Conservation (phyloP, 768 basidiomycete genomes). For the Saitozyma sp. region DNA sequence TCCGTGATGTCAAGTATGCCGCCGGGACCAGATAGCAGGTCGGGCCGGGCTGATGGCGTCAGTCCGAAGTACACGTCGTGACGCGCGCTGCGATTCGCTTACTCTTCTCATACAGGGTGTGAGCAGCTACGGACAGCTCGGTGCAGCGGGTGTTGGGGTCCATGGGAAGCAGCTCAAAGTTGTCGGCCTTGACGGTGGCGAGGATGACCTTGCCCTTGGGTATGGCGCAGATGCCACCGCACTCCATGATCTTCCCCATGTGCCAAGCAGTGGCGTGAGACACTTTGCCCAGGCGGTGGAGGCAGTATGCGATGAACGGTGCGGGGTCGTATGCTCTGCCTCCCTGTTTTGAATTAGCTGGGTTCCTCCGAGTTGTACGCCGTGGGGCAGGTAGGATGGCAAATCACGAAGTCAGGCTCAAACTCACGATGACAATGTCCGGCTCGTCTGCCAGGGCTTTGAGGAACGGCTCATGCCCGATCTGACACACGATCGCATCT, state of each 20-base stretch:
- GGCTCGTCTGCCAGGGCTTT: slow-evolving; percentile 11
- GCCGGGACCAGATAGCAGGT: slow-evolving; percentile 15
- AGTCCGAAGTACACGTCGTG: neutral
- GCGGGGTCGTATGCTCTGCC: slow-evolving; percentile 19
- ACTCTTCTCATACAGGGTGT: slow-evolving; percentile 21
- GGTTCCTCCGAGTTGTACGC: neutral
- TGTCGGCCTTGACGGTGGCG: slow-evolving; percentile 11
- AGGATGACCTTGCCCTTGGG: slow-evolving; percentile 15
- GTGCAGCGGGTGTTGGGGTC: neutral
- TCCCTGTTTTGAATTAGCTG: neutral
- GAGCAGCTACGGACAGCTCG: slow-evolving; percentile 15
- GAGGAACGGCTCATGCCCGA: slow-evolving; percentile 16
- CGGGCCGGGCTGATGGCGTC: slow-evolving; percentile 5
- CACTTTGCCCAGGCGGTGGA: neutral
- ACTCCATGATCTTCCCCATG: slow-evolving; percentile 25
- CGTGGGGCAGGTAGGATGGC: too few relatives aligned
- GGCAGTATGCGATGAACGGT: slow-evolving; percentile 10
- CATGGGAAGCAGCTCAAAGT: slow-evolving; percentile 15
- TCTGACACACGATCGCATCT: slow-evolving; percentile 11
- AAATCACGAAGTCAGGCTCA: neutral
- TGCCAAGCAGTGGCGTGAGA: slow-evolving; percentile 12
- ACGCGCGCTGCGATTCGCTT: neutral
- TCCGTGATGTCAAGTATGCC: slow-evolving; percentile 12
- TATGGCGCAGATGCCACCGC: slow-evolving; percentile 18
- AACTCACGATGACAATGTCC: slow-evolving; percentile 15